Percentiles rank a stretch among this genome's conserved stretches.
Conservation (phyloP, 306 rosid genomes). For the Mimosa bimucronata region DNA sequence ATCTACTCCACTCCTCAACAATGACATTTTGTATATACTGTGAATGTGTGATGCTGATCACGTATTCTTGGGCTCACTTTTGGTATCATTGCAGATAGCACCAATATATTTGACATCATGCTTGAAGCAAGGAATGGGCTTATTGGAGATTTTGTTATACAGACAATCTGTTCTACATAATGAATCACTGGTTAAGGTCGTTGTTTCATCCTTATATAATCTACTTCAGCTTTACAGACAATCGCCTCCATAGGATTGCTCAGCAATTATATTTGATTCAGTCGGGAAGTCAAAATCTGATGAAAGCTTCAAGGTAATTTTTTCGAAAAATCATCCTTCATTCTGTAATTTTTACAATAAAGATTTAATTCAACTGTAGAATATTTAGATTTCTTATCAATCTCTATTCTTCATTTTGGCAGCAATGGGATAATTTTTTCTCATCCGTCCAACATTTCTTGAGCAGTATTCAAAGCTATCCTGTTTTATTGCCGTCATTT, state of each 20-base stretch:
- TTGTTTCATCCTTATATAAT: slow-evolving; percentile 27
- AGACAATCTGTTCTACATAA: slow-evolving; percentile 79
- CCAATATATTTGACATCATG: slow-evolving; percentile 94
- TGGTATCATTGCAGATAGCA: slow-evolving; percentile 77
- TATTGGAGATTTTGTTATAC: slow-evolving; percentile 74
- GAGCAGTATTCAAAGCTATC: slow-evolving; percentile 14
- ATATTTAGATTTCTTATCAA: slow-evolving; percentile 28
- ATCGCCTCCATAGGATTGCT: slow-evolving; percentile 82
- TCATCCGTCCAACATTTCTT: slow-evolving; percentile 12
- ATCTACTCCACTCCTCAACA: slow-evolving; percentile 13
- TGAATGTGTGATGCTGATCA: slow-evolving; percentile 36
- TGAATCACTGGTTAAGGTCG: slow-evolving; percentile 79
- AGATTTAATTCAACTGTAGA: slow-evolving; percentile 1
- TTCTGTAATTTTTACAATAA: not conserved
- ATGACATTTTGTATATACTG: slow-evolving; percentile 17
- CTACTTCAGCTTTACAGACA: slow-evolving; percentile 32
- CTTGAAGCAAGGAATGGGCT: slow-evolving; percentile 90
- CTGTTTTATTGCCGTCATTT: slow-evolving; percentile 29
- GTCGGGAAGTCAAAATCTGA: slow-evolving; percentile 93
- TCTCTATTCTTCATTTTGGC: slow-evolving; percentile 32
- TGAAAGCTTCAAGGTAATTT: slow-evolving; percentile 83
- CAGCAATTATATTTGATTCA: slow-evolving; percentile 84
- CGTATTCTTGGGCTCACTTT: slow-evolving; percentile 32
- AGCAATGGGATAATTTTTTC: slow-evolving; percentile 80
- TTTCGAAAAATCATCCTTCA: slow-evolving; percentile 9